A percentile compares a stretch with the other conserved stretches of the same genome.
phyloP scores from a whole-genome alignment of 306 rosid genomes.

The Fragaria vesca region DNA sequence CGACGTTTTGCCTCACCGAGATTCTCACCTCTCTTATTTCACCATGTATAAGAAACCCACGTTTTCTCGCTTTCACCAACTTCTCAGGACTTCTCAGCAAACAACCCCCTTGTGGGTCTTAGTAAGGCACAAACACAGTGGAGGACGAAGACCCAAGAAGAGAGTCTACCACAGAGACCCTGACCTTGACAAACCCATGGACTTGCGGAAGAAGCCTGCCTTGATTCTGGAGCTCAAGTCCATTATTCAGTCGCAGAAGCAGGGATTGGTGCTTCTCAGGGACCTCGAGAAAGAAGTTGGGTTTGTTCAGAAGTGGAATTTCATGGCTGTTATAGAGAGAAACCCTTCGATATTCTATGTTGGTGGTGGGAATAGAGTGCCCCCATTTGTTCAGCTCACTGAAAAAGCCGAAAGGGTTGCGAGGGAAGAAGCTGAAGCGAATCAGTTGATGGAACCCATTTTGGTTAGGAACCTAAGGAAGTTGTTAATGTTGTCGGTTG shows the following conservation, averaged over 20 bases:
- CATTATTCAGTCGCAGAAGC: slow-evolving; percentile 60
- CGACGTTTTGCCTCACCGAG: slow-evolving; percentile 18
- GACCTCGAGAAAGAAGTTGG: slow-evolving; percentile 86
- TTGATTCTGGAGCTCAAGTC: slow-evolving; percentile 58
- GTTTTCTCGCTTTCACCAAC: slow-evolving; percentile 7
- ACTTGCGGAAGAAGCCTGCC: slow-evolving; percentile 71
- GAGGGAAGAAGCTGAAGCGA: slow-evolving; percentile 39
- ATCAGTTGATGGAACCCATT: slow-evolving; percentile 63
- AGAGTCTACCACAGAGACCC: slow-evolving; percentile 61
- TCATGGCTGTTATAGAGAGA: slow-evolving; percentile 68
- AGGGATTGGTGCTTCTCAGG: slow-evolving; percentile 40
- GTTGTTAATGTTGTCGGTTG: slow-evolving; percentile 60
- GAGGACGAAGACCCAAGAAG: slow-evolving; percentile 79
- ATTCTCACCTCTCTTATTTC: not conserved
- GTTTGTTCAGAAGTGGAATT: slow-evolving; percentile 83
- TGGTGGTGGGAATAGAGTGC: slow-evolving; percentile 40
- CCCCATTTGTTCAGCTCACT: slow-evolving; percentile 58
- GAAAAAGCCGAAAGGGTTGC: slow-evolving; percentile 40
- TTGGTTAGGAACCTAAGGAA: slow-evolving; percentile 44
- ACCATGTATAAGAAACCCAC: slow-evolving; percentile 12
- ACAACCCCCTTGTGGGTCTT: slow-evolving; percentile 24
- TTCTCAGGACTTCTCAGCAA: not conserved
- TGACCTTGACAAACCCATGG: slow-evolving; percentile 74
- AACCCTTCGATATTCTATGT: slow-evolving; percentile 69
- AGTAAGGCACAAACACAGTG: slow-evolving; percentile 52